A percentile compares a stretch with the other conserved stretches of the same genome.
phyloP scores from a whole-genome alignment of 306 rosid species.

The Cicer judaicum region DNA sequence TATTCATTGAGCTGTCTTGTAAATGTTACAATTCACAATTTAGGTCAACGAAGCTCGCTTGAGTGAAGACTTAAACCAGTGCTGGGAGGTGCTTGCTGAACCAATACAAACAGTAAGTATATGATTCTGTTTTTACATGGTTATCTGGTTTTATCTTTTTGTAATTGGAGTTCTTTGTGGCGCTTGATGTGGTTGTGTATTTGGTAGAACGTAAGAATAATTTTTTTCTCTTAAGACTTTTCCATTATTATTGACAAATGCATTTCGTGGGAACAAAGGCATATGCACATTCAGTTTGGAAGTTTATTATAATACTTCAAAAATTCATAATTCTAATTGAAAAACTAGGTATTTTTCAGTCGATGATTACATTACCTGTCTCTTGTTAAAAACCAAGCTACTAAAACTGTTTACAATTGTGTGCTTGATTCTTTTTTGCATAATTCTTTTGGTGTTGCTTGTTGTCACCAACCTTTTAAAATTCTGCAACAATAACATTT shows the following conservation, averaged over 20 bases:
- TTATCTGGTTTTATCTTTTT: constrained; percentile 22
- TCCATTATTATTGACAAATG: constrained; percentile 1
- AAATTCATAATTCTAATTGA: not conserved
- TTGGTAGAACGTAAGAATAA: constrained; percentile 30
- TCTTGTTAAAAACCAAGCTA: not conserved
- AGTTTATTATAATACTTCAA: not conserved
- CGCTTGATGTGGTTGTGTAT: not conserved
- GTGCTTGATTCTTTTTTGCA: constrained; percentile 23
- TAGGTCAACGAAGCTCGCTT: constrained; percentile 81
- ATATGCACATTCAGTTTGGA: not conserved
- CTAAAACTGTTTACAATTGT: not conserved
- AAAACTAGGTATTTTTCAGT: not conserved
- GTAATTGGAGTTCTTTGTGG: constrained; percentile 10
- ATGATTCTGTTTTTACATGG: constrained; percentile 28
- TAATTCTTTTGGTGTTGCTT: constrained; percentile 35
- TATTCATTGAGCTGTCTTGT: constrained; percentile 13
- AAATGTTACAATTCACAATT: constrained; percentile 39
- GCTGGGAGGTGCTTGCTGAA: constrained; percentile 98
- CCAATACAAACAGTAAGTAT: constrained; percentile 88
- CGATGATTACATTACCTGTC: too few relatives aligned
- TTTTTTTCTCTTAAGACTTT: not conserved
- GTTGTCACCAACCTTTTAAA: not conserved
- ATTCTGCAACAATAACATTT: not conserved
- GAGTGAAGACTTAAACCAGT: constrained; percentile 75
- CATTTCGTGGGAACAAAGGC: not conserved